Conservation (phyloP, 202 grass and related monocot species). For the Musa balbisiana region DNA sequence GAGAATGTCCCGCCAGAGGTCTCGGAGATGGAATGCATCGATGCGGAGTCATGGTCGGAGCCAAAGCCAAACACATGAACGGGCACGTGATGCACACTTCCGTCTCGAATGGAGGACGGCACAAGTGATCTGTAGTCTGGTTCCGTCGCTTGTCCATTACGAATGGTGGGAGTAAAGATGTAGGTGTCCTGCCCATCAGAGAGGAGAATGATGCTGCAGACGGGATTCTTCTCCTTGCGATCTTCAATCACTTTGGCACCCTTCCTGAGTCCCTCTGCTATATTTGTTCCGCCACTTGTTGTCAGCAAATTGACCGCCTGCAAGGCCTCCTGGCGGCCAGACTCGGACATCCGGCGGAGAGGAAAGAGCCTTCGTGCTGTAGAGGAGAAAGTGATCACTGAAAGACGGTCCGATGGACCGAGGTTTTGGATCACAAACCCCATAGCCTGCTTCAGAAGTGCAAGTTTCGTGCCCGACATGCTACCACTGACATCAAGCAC, state of each 20-base stretch:
- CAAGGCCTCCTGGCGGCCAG: conserved; percentile 60
- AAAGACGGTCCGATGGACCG: conserved; percentile 67
- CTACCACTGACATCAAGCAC: conserved; percentile 97
- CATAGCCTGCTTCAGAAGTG: conserved; percentile 93
- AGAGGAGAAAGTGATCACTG: conserved; percentile 86
- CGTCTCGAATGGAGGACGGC: conserved; percentile 38
- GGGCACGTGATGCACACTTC: conserved; percentile 41
- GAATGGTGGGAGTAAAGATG: conserved; percentile 47
- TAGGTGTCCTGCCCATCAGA: conserved; percentile 95
- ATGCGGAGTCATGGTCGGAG: conserved; percentile 68
- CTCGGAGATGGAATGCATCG: conserved; percentile 83
- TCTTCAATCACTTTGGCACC: conserved; percentile 88
- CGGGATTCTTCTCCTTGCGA: conserved; percentile 77
- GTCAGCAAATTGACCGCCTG: conserved; percentile 70
- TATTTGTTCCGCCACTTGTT: conserved; percentile 82
- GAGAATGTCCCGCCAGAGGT: conserved; percentile 82
- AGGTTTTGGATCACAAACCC: conserved; percentile 98
- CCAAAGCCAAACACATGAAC: conserved; percentile 97
- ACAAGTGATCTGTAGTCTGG: conserved; percentile 54
- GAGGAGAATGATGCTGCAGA: conserved; percentile 88
- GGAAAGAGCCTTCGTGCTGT: conserved; percentile 70
- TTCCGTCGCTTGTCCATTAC: conserved; percentile 34
- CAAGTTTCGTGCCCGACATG: conserved; percentile 91
- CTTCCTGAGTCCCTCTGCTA: conserved; percentile 79
- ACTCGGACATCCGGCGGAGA: conserved; percentile 68